These are phyloP conservation scores for Dothideomycetes sp. DNA, from an alignment of 2,329 filamentous ascomycete species.

Conservation along the genomic window DNA sequence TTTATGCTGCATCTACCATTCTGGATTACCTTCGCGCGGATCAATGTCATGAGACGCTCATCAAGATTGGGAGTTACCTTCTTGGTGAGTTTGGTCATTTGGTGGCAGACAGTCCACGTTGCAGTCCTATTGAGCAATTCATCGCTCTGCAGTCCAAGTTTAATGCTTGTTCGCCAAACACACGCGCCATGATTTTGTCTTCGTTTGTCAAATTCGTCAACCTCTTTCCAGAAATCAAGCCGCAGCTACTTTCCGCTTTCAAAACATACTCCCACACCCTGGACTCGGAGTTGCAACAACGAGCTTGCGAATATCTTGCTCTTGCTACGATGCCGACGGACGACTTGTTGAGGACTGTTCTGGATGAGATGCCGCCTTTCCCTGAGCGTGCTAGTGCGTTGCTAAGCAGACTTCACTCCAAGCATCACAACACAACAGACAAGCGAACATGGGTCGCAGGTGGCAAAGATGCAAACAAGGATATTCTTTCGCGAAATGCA, in stretches of 20 bases:
- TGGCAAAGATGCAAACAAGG: constrained; percentile 83
- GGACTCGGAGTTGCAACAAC: constrained; percentile 89
- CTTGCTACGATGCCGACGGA: constrained; percentile 79
- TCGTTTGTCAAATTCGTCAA: constrained; percentile 98
- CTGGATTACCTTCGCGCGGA: constrained; percentile 86
- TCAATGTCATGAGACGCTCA: constrained; percentile 89
- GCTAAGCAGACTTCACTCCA: constrained; percentile 85
- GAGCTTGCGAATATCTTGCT: constrained; percentile 88
- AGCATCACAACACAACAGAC: constrained; percentile 76
- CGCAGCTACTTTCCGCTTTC: constrained; percentile 84
- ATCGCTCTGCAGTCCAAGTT: constrained; percentile 86
- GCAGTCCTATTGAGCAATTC: constrained; percentile 95
- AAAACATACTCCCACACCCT: constrained; percentile 85
- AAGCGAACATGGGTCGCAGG: constrained; percentile 97
- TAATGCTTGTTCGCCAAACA: constrained; percentile 75
- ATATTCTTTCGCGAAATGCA: constrained; percentile 67
- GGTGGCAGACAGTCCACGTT: constrained; percentile 82
- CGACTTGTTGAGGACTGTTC: constrained; percentile 83
- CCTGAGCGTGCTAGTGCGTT: constrained; percentile 88
- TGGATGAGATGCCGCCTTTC: constrained; percentile 98
- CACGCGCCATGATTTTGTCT: constrained; percentile 85
- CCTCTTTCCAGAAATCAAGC: constrained; percentile 95
- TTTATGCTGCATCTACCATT: constrained; percentile 90
- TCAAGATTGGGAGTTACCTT: constrained; percentile 95
- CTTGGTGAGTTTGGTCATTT: constrained; percentile 95